Evolutionary conservation across 768 basidiomycete species (phyloP).

Genomic region (Naematelia encephala): DNA sequence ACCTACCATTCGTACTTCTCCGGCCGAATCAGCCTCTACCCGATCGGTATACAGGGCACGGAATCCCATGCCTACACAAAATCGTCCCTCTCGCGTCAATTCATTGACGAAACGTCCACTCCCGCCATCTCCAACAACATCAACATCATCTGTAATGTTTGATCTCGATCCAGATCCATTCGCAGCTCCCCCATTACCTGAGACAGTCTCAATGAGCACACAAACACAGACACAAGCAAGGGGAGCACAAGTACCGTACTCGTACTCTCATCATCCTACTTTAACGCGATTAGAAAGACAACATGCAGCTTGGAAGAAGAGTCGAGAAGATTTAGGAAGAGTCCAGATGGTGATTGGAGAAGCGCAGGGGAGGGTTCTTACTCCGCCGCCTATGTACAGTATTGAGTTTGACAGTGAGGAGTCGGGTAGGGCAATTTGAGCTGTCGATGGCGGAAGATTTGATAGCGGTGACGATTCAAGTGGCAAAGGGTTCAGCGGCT

Average conservation of each 20-base stretch:
- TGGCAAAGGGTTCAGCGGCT: too few relatives aligned
- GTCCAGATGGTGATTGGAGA: neutral
- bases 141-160: neutral
- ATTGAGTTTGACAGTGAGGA: too few relatives aligned
- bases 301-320: neutral
- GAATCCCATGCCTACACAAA: too few relatives aligned
- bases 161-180: neutral
- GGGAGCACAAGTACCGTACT: neutral
- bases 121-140: too few relatives aligned
- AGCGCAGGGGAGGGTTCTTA: too few relatives aligned
- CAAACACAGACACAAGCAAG: neutral
- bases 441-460: too few relatives aligned
- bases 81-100: too few relatives aligned
- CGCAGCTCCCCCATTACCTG: neutral
- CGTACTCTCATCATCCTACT: neutral
- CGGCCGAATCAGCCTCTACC: neutral
- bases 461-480: too few relatives aligned
- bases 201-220: slow-evolving; percentile 1
- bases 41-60: neutral
- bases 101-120: too few relatives aligned
- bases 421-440: too few relatives aligned
- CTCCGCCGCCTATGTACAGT: too few relatives aligned
- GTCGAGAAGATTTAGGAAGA: neutral
- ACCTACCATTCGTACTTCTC: neutral
- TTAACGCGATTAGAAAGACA: neutral